These are phyloP conservation scores for Colletotrichum tanaceti DNA, from an alignment of 2,329 filamentous ascomycete genomes.

Conservation along the genomic window DNA sequence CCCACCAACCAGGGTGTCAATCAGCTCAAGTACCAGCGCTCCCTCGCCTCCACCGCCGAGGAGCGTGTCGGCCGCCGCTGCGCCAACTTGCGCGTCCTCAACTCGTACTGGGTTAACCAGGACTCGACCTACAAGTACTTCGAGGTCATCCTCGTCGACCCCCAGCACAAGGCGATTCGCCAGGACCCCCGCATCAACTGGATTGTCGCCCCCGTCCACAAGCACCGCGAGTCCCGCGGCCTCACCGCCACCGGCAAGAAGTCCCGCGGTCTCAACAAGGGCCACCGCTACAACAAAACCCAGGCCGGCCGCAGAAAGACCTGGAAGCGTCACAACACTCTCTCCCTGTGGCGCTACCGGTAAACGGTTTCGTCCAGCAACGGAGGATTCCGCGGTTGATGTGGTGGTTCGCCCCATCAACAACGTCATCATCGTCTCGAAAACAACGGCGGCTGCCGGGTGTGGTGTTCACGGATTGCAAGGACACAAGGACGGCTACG, in stretches of 20 bases:
- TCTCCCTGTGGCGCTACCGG: slow-evolving; percentile 98
- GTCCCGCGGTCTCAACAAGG: slow-evolving; percentile 99
- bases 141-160: slow-evolving; percentile 99
- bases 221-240: slow-evolving; percentile 98
- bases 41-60: slow-evolving; percentile 96
- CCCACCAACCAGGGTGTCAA: slow-evolving; percentile 99
- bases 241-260: slow-evolving; percentile 99
- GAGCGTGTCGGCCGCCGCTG: slow-evolving; percentile 99
- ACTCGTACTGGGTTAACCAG: slow-evolving; percentile 99
- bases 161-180: slow-evolving; percentile 99
- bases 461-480: slow-evolving; percentile 25
- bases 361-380: slow-evolving; percentile 59
- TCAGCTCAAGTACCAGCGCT: slow-evolving; percentile 99
- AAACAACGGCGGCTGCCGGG: slow-evolving; percentile 19
- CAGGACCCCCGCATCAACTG: slow-evolving; percentile 99
- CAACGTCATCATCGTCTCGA: slow-evolving; percentile 9
- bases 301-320: slow-evolving; percentile 97
- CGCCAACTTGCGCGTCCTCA: slow-evolving; percentile 98
- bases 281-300: slow-evolving; percentile 99
- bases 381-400: slow-evolving; percentile 16
- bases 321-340: slow-evolving; percentile 99
- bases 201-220: slow-evolving; percentile 99
- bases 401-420: slow-evolving; percentile 24
- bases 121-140: slow-evolving; percentile 99
- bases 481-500: slow-evolving; percentile 32